phyloP scores from a whole-genome alignment of 2,329 filamentous ascomycete species.

The Pseudogymnoascus sp. region DNA sequence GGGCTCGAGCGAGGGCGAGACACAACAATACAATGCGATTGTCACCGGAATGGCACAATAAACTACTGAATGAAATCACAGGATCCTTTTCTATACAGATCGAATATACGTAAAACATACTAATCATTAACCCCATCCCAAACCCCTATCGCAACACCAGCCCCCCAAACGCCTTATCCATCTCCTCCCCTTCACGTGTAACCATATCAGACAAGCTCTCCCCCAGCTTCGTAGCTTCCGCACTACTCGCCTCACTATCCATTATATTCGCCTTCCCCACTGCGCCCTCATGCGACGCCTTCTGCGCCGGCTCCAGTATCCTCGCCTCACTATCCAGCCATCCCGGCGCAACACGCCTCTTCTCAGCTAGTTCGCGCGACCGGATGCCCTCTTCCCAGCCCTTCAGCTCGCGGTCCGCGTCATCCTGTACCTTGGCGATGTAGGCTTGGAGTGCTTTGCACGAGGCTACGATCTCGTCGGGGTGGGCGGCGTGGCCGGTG shows the following conservation, averaged over 20 bases:
- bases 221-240: constrained; percentile 24
- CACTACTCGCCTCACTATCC: constrained; percentile 26
- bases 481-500: constrained; percentile 75
- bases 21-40: not conserved
- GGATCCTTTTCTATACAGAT: not conserved
- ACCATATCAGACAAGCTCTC: constrained; percentile 32
- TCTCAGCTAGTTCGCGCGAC: constrained; percentile 66
- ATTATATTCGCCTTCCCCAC: constrained; percentile 21
- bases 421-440: constrained; percentile 58
- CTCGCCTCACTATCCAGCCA: constrained; percentile 70
- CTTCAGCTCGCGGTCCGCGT: constrained; percentile 58
- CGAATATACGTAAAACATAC: not conserved
- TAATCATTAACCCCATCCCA: not conserved
- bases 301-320: constrained; percentile 59
- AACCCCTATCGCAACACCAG: constrained; percentile 27
- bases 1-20: not conserved
- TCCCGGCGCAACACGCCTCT: constrained; percentile 68
- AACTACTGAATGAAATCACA: not conserved
- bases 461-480: constrained; percentile 74
- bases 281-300: constrained; percentile 17
- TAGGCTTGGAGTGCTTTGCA: constrained; percentile 73
- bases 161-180: constrained; percentile 45
- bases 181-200: constrained; percentile 40
- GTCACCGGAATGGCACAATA: not conserved
- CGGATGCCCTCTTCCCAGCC: constrained; percentile 61